Evolutionary conservation across 192 early-diverging fungal species (phyloP).

Genomic region (Rhizoclosmatium globosum): DNA sequence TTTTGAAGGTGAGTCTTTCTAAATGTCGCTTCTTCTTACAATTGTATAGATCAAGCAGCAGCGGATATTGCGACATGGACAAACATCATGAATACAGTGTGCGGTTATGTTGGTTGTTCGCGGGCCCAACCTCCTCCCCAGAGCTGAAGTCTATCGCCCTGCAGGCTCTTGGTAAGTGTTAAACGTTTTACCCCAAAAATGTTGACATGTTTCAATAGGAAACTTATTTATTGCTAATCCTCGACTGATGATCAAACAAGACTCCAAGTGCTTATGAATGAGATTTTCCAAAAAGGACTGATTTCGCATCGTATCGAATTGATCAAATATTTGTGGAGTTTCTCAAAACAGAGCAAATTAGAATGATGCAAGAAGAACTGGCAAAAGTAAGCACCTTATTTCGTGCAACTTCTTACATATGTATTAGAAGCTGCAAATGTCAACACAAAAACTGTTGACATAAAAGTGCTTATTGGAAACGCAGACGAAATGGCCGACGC

Average conservation of each 20-base stretch:
- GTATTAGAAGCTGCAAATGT: slow-evolving; percentile 24
- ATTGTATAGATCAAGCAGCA: slow-evolving; percentile 22
- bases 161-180: slow-evolving; percentile 37
- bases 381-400: slow-evolving; percentile 50
- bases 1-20: slow-evolving; percentile 25
- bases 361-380: slow-evolving; percentile 51
- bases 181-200: neutral
- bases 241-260: slow-evolving; percentile 58
- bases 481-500: slow-evolving; percentile 83
- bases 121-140: slow-evolving; percentile 25
- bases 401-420: slow-evolving; percentile 33
- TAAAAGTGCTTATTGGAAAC: slow-evolving; percentile 81
- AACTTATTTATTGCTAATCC: slow-evolving; percentile 79
- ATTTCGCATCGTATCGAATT: slow-evolving; percentile 70
- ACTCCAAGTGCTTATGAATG: slow-evolving; percentile 73
- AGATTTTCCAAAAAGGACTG: slow-evolving; percentile 60
- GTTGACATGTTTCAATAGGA: slow-evolving; percentile 45
- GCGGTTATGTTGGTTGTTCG: slow-evolving; percentile 42
- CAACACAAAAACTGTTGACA: slow-evolving; percentile 57
- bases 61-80: slow-evolving; percentile 10
- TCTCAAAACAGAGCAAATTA: slow-evolving; percentile 68
- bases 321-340: slow-evolving; percentile 79
- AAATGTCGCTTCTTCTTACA: neutral
- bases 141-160: slow-evolving; percentile 37
- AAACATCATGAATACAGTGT: slow-evolving; percentile 32